Evolutionary conservation across 192 early-diverging fungal genomes (phyloP), one percentile per base, ranked within the genome.

Genomic region (Rhizophagus clarus): DNA sequence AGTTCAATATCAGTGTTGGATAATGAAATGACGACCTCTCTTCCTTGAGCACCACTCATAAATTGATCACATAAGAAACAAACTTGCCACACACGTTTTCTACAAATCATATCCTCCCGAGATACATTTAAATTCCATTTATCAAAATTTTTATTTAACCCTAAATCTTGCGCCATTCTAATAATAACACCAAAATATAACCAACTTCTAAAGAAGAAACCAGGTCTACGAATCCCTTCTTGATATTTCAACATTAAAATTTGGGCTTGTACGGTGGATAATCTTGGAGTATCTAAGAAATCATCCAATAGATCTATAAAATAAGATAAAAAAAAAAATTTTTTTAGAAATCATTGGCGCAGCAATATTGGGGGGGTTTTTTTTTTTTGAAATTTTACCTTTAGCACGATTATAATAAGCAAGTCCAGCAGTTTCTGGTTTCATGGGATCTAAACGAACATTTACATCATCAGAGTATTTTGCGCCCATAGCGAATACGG

Each of bases 81-180:
- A 67, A 45, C 22, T 67, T 77, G 76, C 76, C 76, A 77, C 32
- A 77, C 7, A 61, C 76, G 76, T 51, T 77, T 77, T 67, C 76
- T 64, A 49, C 14, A 34, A 77, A 67, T 77, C 26, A 67, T 49
- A 20, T 77, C 76, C 68, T 68, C 76, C 1, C 47, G 29, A 47
- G 63, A 67, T 17, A 77, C 68, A 31, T 26, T 6, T 29, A 68
- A 40, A 77, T 68, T 67, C 63, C 47, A 67, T 47, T 77, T 64
- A 20, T 67, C 63, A 67, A 42, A 42, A 15, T 93, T 91, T 61
- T 88, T 89, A 72, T 95, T 90, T 17, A 95, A 81, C 22, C 93
- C 94, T 24, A 94, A 73, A 73, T 94, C 92, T 75, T 92, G 89
- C 4, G 93, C 93, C 88, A 93, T 94, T 26, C 92, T 84, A 34